Base-by-base conservation (phyloP, 371 early-diverging fungal genomes). In the Fennellomyces sp. region DNA sequence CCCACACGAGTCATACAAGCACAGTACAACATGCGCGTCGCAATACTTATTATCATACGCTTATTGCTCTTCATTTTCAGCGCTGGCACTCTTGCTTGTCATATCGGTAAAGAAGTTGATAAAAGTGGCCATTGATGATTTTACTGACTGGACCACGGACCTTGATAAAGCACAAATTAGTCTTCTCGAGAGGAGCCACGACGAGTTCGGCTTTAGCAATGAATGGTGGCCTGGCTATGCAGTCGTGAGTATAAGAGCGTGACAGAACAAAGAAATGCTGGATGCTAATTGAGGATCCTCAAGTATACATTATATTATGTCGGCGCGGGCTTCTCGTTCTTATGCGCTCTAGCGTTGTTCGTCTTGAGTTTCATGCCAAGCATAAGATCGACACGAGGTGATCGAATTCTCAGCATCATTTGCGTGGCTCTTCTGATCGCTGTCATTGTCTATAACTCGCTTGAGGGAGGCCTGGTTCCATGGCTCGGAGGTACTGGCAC, bases 181-280 rank as follows among this genome's bases (percentile, higher is more conserved):
- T 8, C 12, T 45, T 2, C 21, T 45, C 11, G 27, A 3, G 7
- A 45, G 10, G n/a, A n/a, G n/a, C n/a, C n/a, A n/a, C n/a, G n/a
- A n/a, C n/a, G n/a, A n/a, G n/a, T n/a, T n/a, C n/a, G n/a, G n/a
- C n/a, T n/a, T n/a, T n/a, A n/a, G n/a, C 5, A 52, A 12, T 28
- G 52, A 52, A 19, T 52, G 52, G 52, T 52, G 52, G 52, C 52
- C 52, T 17, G 17, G 12, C 2, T 52, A 52, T 8, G 25, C 17
- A 31, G 52, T 52, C 19, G 52, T 52, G 33, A 33, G 51, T 30
- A 11, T n/a, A n/a, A n/a, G n/a, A n/a, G n/a, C n/a, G n/a, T n/a
- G n/a, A n/a, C n/a, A n/a, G n/a, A n/a, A n/a, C n/a, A n/a, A n/a
- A n/a, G n/a, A n/a, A n/a, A n/a, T n/a, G n/a, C n/a, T n/a, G n/a